Conservation (phyloP, 768 basidiomycete genomes). For the Dentipellis sp. region DNA sequence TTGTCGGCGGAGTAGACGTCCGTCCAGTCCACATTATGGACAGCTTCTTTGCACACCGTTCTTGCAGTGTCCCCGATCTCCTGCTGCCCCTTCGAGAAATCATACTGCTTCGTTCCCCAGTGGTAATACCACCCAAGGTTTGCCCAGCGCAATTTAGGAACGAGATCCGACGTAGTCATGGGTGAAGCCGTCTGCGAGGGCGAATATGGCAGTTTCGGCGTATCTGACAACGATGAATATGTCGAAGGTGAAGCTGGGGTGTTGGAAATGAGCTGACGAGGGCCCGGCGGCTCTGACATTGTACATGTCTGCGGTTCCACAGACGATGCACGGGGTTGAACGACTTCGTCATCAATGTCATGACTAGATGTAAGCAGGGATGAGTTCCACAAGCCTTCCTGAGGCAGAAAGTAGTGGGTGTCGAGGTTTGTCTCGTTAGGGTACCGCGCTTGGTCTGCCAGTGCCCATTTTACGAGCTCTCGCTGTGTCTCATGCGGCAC, state of each 20-base stretch:
- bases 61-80: slow-evolving; percentile 49
- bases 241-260: slow-evolving; percentile 52
- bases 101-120: slow-evolving; percentile 95
- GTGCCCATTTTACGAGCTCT: slow-evolving; percentile 59
- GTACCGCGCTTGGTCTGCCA: slow-evolving; percentile 61
- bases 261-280: slow-evolving; percentile 64
- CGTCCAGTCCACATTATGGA: slow-evolving; percentile 60
- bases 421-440: slow-evolving; percentile 91
- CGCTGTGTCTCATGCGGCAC: slow-evolving; percentile 56
- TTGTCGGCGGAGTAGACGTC: slow-evolving; percentile 38
- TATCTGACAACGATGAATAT: slow-evolving; percentile 39
- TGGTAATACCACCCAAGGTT: slow-evolving; percentile 97
- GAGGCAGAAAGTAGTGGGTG: slow-evolving; percentile 73
- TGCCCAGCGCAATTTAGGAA: slow-evolving; percentile 84
- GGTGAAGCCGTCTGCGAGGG: slow-evolving; percentile 57
- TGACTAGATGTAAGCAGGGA: slow-evolving; percentile 30
- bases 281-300: slow-evolving; percentile 32
- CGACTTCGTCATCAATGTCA: slow-evolving; percentile 3
- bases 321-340: slow-evolving; percentile 37
- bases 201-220: slow-evolving; percentile 50
- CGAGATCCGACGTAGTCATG: slow-evolving; percentile 40
- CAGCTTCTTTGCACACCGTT: slow-evolving; percentile 52
- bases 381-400: slow-evolving; percentile 69
- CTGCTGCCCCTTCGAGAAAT: slow-evolving; percentile 65
- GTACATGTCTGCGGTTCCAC: slow-evolving; percentile 10